phyloP scores from a whole-genome alignment of 2,329 filamentous ascomycete genomes.

The Aureobasidium melanogenum region DNA sequence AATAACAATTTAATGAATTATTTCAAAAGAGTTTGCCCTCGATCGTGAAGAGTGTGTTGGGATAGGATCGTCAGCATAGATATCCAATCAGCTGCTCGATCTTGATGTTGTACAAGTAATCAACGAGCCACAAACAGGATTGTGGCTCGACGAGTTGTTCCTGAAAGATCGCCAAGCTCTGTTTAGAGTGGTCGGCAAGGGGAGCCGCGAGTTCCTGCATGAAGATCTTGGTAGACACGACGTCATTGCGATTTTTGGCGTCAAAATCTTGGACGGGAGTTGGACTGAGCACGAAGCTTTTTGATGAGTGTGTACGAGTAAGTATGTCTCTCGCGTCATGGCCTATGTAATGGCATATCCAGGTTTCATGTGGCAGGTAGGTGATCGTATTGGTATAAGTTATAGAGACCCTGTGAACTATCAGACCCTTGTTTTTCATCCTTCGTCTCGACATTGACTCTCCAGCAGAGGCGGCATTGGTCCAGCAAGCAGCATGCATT shows the following conservation, averaged over 20 bases:
- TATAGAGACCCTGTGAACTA: background rate
- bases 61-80: background rate
- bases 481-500: background rate
- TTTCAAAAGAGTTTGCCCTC: background rate
- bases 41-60: background rate
- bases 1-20: background rate
- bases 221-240: background rate
- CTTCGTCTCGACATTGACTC: background rate
- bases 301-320: background rate
- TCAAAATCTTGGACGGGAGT: background rate
- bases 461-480: background rate
- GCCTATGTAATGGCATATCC: background rate
- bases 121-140: background rate
- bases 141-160: background rate
- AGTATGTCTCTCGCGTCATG: background rate
- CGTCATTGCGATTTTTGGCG: background rate
- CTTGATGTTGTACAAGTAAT: background rate
- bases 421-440: background rate
- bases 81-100: background rate
- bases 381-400: background rate
- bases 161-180: background rate
- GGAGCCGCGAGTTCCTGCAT: conserved; percentile 6
- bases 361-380: background rate
- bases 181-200: background rate
- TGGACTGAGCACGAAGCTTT: background rate